Evolutionary conservation across 306 rosid genomes (phyloP).

Genomic region (Arachis hypogaea): DNA sequence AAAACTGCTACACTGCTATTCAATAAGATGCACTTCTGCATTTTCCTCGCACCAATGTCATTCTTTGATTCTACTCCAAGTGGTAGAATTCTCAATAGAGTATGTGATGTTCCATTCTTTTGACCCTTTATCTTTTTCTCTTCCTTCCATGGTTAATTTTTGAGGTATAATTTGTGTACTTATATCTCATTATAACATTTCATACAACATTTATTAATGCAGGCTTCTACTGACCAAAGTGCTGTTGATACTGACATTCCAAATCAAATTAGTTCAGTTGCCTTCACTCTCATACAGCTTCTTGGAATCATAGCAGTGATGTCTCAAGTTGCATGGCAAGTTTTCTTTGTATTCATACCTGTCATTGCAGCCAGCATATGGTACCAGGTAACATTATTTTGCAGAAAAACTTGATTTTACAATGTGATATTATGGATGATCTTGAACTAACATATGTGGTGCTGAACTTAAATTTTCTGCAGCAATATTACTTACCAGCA

Average conservation of each 20-base stretch:
- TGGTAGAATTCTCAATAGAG: constrained; percentile 82
- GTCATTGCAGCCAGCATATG: constrained; percentile 62
- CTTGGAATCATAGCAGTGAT: constrained; percentile 77
- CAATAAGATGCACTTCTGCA: constrained; percentile 71
- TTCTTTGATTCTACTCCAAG: constrained; percentile 91
- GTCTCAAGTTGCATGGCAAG: constrained; percentile 88
- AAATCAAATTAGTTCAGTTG: constrained; percentile 48
- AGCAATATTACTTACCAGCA: constrained; percentile 78
- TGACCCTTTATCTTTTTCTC: too few relatives aligned
- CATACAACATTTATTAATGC: constrained; percentile 5
- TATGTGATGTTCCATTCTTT: constrained; percentile 33
- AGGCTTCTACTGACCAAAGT: constrained; percentile 88
- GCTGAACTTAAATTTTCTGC: constrained; percentile 34
- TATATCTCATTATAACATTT: not conserved
- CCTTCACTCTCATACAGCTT: constrained; percentile 61
- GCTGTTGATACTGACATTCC: constrained; percentile 60
- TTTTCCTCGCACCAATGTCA: constrained; percentile 89
- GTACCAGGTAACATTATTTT: constrained; percentile 63
- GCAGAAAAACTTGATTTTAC: constrained; percentile 1
- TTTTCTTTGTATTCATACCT: constrained; percentile 74
- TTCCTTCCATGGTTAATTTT: not conserved
- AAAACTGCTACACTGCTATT: constrained; percentile 78
- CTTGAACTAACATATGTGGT: not conserved
- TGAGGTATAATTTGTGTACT: not conserved
- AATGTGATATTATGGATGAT: not conserved